Evolutionary conservation across 768 basidiomycete species (phyloP).

Genomic region (Rhodotorula toruloides): DNA sequence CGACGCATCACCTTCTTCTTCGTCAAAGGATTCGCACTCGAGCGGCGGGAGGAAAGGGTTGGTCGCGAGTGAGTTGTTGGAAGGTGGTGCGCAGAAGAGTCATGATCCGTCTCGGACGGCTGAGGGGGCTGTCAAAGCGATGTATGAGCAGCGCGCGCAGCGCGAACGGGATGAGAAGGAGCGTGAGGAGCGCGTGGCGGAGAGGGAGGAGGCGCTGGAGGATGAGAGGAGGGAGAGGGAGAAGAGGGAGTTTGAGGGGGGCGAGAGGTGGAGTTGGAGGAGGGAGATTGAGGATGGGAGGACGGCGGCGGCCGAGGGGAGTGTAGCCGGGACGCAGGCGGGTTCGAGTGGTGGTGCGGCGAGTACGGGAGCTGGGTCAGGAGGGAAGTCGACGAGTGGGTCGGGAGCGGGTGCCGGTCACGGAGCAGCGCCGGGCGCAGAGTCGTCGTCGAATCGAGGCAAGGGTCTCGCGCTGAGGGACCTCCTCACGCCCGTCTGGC

Average conservation of each 20-base stretch:
- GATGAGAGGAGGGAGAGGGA: not conserved
- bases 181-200: not conserved
- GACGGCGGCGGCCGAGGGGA: not conserved
- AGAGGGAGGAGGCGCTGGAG: not conserved
- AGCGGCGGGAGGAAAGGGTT: not conserved
- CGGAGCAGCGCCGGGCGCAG: not conserved
- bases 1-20: too few species aligned
- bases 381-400: not conserved
- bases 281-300: not conserved
- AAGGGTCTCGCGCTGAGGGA: not conserved
- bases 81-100: not conserved
- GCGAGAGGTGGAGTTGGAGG: not conserved
- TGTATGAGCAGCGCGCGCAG: slow-evolving; percentile 17
- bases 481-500: not conserved
- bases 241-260: not conserved
- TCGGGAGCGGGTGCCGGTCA: not conserved
- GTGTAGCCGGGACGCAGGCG: too few species aligned
- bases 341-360: too few species aligned
- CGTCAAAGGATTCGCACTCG: not conserved
- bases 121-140: slow-evolving; percentile 13
- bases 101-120: slow-evolving; percentile 14
- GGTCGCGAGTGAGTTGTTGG: not conserved
- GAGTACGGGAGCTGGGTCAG: too few species aligned
- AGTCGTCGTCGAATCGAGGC: too few species aligned
- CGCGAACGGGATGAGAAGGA: not conserved